Evolutionary conservation across 1,284 basidiomycete species (phyloP).

Genomic region (Omphalotus olearius): DNA sequence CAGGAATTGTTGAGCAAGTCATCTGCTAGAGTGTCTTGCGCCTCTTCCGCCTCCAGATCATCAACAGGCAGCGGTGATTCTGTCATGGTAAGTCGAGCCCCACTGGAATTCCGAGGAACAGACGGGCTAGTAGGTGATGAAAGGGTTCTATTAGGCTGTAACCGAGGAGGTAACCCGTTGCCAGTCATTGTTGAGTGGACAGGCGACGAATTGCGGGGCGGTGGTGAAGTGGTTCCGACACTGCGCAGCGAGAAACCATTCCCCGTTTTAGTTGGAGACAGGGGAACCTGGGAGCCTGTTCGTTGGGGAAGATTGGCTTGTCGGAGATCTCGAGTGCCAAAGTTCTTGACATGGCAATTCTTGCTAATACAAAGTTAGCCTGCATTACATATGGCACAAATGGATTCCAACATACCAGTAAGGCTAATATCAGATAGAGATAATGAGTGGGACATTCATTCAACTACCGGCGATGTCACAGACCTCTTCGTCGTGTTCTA

Average conservation of each 20-base stretch:
- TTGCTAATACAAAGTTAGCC: slow-evolving; percentile 43
- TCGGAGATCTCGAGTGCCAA: slow-evolving; percentile 69
- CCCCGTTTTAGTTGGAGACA: slow-evolving; percentile 18
- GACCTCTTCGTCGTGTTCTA: slow-evolving; percentile 75
- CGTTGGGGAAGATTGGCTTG: slow-evolving; percentile 66
- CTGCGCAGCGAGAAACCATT: slow-evolving; percentile 1
- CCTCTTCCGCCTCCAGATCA: slow-evolving; percentile 10
- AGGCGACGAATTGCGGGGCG: neutral
- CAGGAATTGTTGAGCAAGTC: neutral
- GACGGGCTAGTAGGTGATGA: slow-evolving; percentile 4
- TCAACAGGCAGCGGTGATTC: neutral
- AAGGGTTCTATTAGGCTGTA: slow-evolving; percentile 1
- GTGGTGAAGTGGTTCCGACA: slow-evolving; percentile 10
- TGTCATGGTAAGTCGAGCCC: neutral
- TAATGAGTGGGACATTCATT: slow-evolving; percentile 8
- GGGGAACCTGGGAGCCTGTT: slow-evolving; percentile 23
- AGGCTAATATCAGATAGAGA: slow-evolving; percentile 35
- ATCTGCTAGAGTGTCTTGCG: slow-evolving; percentile 1
- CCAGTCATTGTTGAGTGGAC: neutral
- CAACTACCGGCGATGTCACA: slow-evolving; percentile 20
- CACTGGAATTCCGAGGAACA: neutral
- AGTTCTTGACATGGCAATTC: slow-evolving; percentile 66
- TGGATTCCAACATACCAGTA: slow-evolving; percentile 47
- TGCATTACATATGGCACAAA: neutral
- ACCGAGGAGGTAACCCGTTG: neutral